A percentile compares a stretch with the other conserved stretches of the same genome.
phyloP scores from a whole-genome alignment of 2,329 filamentous ascomycete genomes.

The Cyphellophora attinorum region DNA sequence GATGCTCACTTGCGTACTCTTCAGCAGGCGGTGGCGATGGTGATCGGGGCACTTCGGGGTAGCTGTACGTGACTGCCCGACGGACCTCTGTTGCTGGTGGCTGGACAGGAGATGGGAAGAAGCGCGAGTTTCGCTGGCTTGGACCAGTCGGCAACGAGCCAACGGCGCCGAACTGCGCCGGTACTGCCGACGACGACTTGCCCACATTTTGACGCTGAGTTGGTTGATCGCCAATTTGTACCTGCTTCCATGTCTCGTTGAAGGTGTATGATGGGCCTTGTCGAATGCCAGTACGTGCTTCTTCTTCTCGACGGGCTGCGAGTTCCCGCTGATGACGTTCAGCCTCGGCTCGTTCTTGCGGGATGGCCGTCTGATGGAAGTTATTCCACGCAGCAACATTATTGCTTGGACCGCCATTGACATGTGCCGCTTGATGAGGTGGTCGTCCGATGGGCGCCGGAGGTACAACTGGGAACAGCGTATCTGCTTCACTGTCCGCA shows the following conservation, averaged over 20 bases:
- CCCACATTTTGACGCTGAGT: constrained; percentile 29
- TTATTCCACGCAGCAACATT: constrained; percentile 32
- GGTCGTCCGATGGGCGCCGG: constrained; percentile 39
- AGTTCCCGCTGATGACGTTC: constrained; percentile 31
- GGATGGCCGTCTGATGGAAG: constrained; percentile 29
- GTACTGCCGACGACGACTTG: constrained; percentile 25
- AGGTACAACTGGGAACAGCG: constrained; percentile 29
- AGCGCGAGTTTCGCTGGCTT: constrained; percentile 35
- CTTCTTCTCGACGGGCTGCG: constrained; percentile 25
- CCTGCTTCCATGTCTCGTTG: constrained; percentile 35
- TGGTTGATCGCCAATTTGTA: constrained; percentile 30
- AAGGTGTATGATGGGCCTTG: constrained; percentile 18
- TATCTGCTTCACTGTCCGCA: constrained; percentile 24
- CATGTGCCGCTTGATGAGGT: constrained; percentile 21
- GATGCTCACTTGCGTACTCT: constrained; percentile 42
- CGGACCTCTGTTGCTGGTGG: constrained; percentile 23
- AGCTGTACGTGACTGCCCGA: constrained; percentile 24
- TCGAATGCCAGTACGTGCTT: constrained; percentile 6
- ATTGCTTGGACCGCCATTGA: constrained; percentile 21
- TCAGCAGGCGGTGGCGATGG: constrained; percentile 50
- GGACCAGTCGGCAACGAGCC: constrained; percentile 23
- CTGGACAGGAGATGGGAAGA: constrained; percentile 29
- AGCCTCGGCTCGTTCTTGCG: constrained; percentile 31
- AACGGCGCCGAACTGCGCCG: constrained; percentile 26
- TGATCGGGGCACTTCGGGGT: constrained; percentile 25